Evolutionary conservation across 805 yeast genomes (phyloP), one percentile per base, ranked within the genome.

Genomic region (Metschnikowia continentalis): DNA sequence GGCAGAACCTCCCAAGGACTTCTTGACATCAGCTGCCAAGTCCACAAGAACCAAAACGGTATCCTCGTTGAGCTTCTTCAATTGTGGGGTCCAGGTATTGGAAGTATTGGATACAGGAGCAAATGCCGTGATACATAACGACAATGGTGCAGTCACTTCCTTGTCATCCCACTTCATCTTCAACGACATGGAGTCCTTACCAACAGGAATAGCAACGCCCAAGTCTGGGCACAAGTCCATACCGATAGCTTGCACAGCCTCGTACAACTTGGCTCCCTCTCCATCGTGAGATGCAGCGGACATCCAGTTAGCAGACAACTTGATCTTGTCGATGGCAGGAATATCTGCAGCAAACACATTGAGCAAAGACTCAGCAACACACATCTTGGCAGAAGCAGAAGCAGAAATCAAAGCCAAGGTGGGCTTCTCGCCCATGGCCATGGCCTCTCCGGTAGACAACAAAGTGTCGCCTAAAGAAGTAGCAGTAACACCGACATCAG

Each of bases 131-230:
- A 92, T 79, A 44, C 88, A 86, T 61, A 92, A 80, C 11, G 97
- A 86, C 65, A 94, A 75, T 44, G 99, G 99, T n/a, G 97, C 90
- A 54, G 94, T 84, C 40, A 94, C 98, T 69, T 90, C 96, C 62
- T 86, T 88, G 57, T 83, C 81, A 46, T 79, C 88, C 99, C 99
- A 94, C 63, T 86, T 85, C 98, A 94, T 94, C 75, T 90, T 90
- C 99, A 94, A 92, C 20, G 98, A 90, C 97, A 94, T 90, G 35
- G 97, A 90, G 70, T 94, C 99, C 74, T 94, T 94, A 59, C 99
- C 99, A 35, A 94, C 99, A 13, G 99, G 99, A 52, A 94, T 90
- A 19, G 95, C 79, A 54, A 94, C 73, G 41, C 96, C 97, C 58
- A 94, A 79, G 53, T 81, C 92, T 20, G 98, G 97, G 72, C 99